Evolutionary conservation across 768 basidiomycete species (phyloP), one percentile per base, ranked within the genome.

Genomic region (Pisolithus sp.): DNA sequence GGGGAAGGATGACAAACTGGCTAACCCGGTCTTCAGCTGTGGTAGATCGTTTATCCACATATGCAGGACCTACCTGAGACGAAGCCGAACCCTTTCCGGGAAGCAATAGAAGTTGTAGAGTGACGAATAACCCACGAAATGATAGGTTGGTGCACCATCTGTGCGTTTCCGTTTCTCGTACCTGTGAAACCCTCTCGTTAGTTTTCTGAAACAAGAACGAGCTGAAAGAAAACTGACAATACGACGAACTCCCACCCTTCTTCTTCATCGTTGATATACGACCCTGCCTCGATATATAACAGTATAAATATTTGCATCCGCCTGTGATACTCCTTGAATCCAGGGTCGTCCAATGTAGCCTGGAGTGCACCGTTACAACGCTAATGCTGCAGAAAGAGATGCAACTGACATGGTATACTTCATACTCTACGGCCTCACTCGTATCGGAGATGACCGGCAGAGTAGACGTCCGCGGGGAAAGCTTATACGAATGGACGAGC

Each of bases 101-200:
- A 87, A 98, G 68, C 85, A 88, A 72, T 93, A 96, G 70, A 99
- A 99, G 17, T 89, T 89, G 65, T 94, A 98, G 37, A 98, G 75
- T 1, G 93, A 92, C 4, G 92, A 89, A 68, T 95, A 99, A 9
- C 95, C 95, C 44, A 87, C 78, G 58, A 98, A 96, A 70, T 97
- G 95, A 68, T 96, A 95, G 5, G 85, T 81, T 13, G 71, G 57
- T 3, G 75, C 73, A 54, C 76, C 70, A 7, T 79, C 73, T 58
- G 65, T 76, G 54, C 85, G 76, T 63, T 81, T 85, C 28, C 91
- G 82, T 60, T 86, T 89, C 69, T 97, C 92, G 64, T 83, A 96
- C 49, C 92, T 95, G 61, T 20, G 45, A 18, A 18, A 48, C 20
- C 9, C 20, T 36, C 18, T 12, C 6, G 3, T 47, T 15, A 37